These are phyloP conservation scores for Paspalum vaginatum DNA, from an alignment of 176 grass and related monocot genomes.

Conservation along the genomic window DNA sequence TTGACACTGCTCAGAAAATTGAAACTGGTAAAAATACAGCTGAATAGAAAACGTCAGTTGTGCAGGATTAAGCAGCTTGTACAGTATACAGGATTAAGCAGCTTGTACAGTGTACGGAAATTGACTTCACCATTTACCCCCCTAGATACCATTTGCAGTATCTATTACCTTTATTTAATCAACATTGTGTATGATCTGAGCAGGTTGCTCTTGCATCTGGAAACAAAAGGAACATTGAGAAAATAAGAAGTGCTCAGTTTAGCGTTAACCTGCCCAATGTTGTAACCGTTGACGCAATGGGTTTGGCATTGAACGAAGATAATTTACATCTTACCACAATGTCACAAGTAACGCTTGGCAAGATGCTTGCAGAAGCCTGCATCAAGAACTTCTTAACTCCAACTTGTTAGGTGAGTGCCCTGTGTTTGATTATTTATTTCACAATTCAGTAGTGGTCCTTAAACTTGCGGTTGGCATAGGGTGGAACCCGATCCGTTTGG, in stretches of 20 bases:
- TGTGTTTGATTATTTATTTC: slow-evolving; percentile 13
- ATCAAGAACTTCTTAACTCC: slow-evolving; percentile 41
- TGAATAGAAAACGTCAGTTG: too few relatives aligned
- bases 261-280: slow-evolving; percentile 70
- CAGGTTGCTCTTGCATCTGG: slow-evolving; percentile 93
- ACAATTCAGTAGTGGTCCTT: too few relatives aligned
- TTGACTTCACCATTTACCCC: too few relatives aligned
- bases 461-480: too few relatives aligned
- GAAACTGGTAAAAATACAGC: too few relatives aligned
- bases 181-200: slow-evolving; percentile 23
- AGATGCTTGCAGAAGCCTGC: slow-evolving; percentile 81
- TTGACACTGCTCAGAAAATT: too few relatives aligned
- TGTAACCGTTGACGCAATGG: slow-evolving; percentile 77
- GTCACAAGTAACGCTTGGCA: slow-evolving; percentile 82
- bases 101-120: too few relatives aligned
- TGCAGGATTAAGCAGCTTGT: too few relatives aligned
- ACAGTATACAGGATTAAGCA: too few relatives aligned
- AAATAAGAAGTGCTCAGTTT: slow-evolving; percentile 76
- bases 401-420: slow-evolving; percentile 38
- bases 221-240: slow-evolving; percentile 64
- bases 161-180: slow-evolving; percentile 23
- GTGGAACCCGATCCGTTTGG: too few relatives aligned
- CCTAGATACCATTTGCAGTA: background rate
- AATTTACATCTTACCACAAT: slow-evolving; percentile 74
- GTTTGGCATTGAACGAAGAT: slow-evolving; percentile 70